Conservation (phyloP, 2,329 filamentous ascomycete species). For the Xylogone sp. region DNA sequence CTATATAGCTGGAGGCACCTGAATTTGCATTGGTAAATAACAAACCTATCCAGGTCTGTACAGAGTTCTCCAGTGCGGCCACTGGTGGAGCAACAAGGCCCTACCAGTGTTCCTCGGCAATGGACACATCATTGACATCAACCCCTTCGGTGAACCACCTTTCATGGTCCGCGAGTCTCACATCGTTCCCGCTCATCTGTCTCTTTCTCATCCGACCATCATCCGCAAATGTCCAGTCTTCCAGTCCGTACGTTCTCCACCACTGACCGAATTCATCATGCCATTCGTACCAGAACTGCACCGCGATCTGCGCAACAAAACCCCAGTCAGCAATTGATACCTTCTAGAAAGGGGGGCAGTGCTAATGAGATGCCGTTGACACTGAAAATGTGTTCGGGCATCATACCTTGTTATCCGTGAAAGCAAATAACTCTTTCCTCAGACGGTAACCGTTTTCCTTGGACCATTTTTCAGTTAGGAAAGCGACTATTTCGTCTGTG, state of each 20-base stretch:
- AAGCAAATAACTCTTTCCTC: conserved; percentile 81
- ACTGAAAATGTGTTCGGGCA: no score
- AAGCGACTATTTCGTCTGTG: conserved; percentile 61
- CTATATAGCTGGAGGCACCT: no score
- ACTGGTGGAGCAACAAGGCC: no score
- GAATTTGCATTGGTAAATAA: no score
- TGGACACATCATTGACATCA: conserved; percentile 64
- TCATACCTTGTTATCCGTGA: conserved; percentile 60
- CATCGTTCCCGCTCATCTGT: conserved; percentile 73
- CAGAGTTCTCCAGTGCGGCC: no score
- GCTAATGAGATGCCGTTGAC: no score
- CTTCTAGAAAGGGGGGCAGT: no score
- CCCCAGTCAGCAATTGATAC: no score
- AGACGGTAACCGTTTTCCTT: conserved; percentile 69
- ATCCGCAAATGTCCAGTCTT: conserved; percentile 72
- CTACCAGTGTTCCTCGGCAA: conserved; percentile 66
- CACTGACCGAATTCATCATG: conserved; percentile 71
- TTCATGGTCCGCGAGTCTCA: conserved; percentile 56
- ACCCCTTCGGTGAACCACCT: conserved; percentile 69
- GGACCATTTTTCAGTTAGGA: conserved; percentile 71
- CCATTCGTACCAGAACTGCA: conserved; percentile 78
- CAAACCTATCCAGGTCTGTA: no score
- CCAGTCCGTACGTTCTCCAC: conserved; percentile 84
- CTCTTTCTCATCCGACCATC: conserved; percentile 70
- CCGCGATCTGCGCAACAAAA: conserved; percentile 76